These are phyloP conservation scores for Aspergillus steynii DNA, from an alignment of 495 filamentous ascomycete species.

Conservation along the genomic window DNA sequence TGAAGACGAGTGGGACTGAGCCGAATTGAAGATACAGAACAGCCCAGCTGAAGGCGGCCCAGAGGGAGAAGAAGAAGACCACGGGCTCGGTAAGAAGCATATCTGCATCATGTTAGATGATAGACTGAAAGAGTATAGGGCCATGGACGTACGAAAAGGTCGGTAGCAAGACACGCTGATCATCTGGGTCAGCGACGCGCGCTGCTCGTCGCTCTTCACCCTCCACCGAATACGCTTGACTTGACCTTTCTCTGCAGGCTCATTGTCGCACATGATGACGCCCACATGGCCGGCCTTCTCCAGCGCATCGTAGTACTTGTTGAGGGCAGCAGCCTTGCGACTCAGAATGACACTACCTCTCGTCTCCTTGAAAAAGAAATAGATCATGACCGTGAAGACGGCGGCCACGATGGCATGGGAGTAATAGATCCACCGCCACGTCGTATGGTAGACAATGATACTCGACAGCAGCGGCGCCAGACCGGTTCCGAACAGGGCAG, in stretches of 20 bases:
- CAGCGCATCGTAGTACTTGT: constrained; percentile 75
- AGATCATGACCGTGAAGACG: constrained; percentile 61
- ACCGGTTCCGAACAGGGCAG: constrained; percentile 78
- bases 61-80: constrained; percentile 92
- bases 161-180: constrained; percentile 71
- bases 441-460: constrained; percentile 63
- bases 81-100: constrained; percentile 88
- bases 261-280: constrained; percentile 45
- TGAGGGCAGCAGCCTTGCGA: constrained; percentile 71
- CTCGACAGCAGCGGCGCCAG: constrained; percentile 73
- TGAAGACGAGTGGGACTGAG: constrained; percentile 77
- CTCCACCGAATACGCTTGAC: constrained; percentile 76
- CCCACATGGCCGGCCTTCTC: constrained; percentile 68
- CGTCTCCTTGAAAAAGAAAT: constrained; percentile 77
- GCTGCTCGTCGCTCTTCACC: constrained; percentile 80
- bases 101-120: constrained; percentile 34
- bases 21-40: constrained; percentile 83
- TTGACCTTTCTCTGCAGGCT: constrained; percentile 30
- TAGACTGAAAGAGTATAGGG: background rate
- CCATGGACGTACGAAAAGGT: constrained; percentile 63
- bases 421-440: constrained; percentile 92
- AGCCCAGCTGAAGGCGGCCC: constrained; percentile 89
- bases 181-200: constrained; percentile 67
- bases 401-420: constrained; percentile 73
- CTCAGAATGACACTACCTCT: constrained; percentile 79